Percentiles rank a stretch among this genome's conserved stretches.
These are phyloP conservation scores for Xylariaceae sp. DNA, from an alignment of 2,329 filamentous ascomycete species.

Conservation along the genomic window DNA sequence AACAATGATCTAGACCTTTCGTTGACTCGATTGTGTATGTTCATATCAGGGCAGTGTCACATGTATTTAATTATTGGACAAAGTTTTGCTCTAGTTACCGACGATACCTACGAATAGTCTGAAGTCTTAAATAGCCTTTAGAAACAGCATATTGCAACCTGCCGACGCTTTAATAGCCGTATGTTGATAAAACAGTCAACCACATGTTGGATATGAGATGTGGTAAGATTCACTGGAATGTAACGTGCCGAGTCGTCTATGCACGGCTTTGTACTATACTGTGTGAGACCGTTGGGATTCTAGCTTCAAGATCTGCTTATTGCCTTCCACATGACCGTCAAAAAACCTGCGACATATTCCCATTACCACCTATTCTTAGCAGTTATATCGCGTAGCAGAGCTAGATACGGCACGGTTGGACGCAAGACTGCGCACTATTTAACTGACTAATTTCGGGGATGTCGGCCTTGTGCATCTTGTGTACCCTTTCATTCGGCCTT, in stretches of 20 bases:
- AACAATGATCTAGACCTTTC: neutral
- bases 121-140: neutral
- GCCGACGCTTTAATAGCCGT: too few species aligned
- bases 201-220: too few species aligned
- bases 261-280: too few species aligned
- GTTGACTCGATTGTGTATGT: neutral
- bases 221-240: too few species aligned
- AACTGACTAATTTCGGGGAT: slow-evolving; percentile 34
- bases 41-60: too few species aligned
- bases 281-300: too few species aligned
- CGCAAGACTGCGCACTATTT: neutral
- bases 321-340: neutral
- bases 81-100: slow-evolving; percentile 3
- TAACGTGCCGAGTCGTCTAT: too few species aligned
- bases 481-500: slow-evolving; percentile 50
- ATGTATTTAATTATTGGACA: too few species aligned
- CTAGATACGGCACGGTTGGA: neutral
- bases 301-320: neutral
- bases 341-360: neutral
- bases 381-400: neutral
- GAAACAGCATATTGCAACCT: neutral
- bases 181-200: too few species aligned
- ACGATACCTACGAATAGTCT: neutral
- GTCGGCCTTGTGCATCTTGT: slow-evolving; percentile 28
- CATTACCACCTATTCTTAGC: neutral